Percentiles rank a stretch among this genome's conserved stretches.
phyloP scores from a whole-genome alignment of 1,139 yeast species.

The Diutina pseudorugosa region DNA sequence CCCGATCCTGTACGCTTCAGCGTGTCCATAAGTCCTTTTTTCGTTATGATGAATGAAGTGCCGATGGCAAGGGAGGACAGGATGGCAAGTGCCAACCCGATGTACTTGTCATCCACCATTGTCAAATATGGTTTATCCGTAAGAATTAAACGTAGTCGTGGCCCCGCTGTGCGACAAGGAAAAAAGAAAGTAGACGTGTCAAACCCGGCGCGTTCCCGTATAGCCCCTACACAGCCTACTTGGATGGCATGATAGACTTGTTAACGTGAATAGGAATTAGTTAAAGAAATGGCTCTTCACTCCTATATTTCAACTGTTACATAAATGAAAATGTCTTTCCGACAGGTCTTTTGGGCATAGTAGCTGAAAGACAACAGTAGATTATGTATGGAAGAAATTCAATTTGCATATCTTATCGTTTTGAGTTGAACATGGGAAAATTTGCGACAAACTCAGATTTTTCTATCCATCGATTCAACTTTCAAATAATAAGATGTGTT shows the following conservation, averaged over 20 bases:
- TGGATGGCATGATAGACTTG: not conserved
- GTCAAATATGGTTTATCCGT: not conserved
- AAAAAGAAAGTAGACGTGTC: not conserved
- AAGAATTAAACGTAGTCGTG: not conserved
- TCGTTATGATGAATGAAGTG: conserved; percentile 79
- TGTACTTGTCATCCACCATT: conserved; percentile 59
- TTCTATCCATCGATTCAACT: no score
- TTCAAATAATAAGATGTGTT: no score
- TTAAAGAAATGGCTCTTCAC: no score
- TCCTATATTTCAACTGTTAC: no score
- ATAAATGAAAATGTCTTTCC: no score
- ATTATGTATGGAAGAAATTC: no score
- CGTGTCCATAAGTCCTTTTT: conserved; percentile 73
- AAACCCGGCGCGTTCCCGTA: no score
- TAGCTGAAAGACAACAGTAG: no score
- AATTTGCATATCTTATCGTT: no score
- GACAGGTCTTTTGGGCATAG: no score
- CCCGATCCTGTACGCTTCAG: conserved; percentile 49
- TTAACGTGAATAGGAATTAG: not conserved
- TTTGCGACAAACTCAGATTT: no score
- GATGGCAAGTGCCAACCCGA: conserved; percentile 82
- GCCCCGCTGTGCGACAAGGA: not conserved
- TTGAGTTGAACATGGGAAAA: no score
- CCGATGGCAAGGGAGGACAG: conserved; percentile 86
- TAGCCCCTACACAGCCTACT: not conserved